Evolutionary conservation across 495 filamentous ascomycete genomes (phyloP).

Genomic region (Recurvomyces mirabilis): DNA sequence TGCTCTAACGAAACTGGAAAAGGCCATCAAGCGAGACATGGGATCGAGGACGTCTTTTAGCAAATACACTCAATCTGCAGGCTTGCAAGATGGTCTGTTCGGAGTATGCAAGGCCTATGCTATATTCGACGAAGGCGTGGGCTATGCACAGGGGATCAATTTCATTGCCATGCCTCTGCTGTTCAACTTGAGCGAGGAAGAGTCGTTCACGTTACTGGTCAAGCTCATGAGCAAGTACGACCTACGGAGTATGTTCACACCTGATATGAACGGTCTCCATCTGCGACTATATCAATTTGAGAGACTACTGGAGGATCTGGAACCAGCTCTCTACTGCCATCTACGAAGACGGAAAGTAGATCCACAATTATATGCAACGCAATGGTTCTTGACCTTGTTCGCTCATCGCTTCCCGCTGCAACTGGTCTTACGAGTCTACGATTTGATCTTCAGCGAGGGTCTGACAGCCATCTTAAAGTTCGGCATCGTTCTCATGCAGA

Average conservation of each 20-base stretch:
- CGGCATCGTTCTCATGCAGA: slow-evolving; percentile 87
- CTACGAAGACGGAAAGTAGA: slow-evolving; percentile 76
- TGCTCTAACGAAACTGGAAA: slow-evolving; percentile 72
- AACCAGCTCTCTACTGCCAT: slow-evolving; percentile 91
- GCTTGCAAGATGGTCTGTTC: slow-evolving; percentile 88
- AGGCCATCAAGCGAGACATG: slow-evolving; percentile 77
- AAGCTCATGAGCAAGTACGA: slow-evolving; percentile 95
- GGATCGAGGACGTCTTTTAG: slow-evolving; percentile 92
- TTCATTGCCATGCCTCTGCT: slow-evolving; percentile 96
- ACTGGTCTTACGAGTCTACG: slow-evolving; percentile 90
- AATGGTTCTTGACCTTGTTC: slow-evolving; percentile 99
- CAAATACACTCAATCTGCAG: slow-evolving; percentile 76
- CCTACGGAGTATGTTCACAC: slow-evolving; percentile 83
- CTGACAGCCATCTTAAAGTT: slow-evolving; percentile 83
- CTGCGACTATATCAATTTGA: slow-evolving; percentile 91
- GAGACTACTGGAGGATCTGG: slow-evolving; percentile 83
- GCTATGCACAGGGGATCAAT: slow-evolving; percentile 98
- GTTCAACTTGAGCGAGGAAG: slow-evolving; percentile 97
- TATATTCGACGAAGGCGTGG: slow-evolving; percentile 83
- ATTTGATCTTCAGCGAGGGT: slow-evolving; percentile 90
- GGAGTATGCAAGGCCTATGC: slow-evolving; percentile 97
- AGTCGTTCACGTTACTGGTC: slow-evolving; percentile 88
- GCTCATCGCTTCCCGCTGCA: slow-evolving; percentile 96
- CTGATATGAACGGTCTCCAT: slow-evolving; percentile 94
- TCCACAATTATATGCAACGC: slow-evolving; percentile 89